phyloP scores from a whole-genome alignment of 768 basidiomycete species.

The Hygrophorus russula region DNA sequence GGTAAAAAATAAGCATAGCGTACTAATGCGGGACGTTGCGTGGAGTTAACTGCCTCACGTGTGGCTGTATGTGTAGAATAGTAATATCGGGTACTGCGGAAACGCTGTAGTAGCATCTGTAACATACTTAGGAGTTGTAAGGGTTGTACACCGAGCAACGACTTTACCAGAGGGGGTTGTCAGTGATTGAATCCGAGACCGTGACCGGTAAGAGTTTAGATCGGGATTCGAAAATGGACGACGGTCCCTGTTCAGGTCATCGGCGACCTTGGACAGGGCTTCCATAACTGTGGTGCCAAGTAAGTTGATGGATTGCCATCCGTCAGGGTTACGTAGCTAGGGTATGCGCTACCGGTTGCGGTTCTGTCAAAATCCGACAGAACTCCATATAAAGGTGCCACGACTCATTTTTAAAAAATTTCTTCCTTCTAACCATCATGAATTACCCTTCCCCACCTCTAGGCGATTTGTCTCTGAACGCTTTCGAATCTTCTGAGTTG shows the following conservation, averaged over 20 bases:
- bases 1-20: constrained; percentile 44
- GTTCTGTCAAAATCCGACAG: constrained; percentile 14
- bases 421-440: constrained; percentile 7
- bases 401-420: not conserved
- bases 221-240: no score
- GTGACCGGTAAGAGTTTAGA: no score
- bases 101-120: constrained; percentile 3
- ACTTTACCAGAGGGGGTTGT: no score
- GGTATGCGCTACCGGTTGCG: constrained; percentile 19
- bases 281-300: constrained; percentile 12
- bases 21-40: constrained; percentile 5
- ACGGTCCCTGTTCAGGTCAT: constrained; percentile 2
- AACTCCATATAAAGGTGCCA: constrained; percentile 19
- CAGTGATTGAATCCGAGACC: no score
- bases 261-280: constrained; percentile 8
- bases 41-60: not conserved
- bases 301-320: constrained; percentile 8
- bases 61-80: constrained; percentile 1
- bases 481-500: no score
- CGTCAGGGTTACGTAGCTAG: constrained; percentile 19
- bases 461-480: no score
- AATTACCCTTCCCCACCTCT: constrained; percentile 4
- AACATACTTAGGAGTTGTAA: no score
- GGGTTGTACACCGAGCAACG: no score
- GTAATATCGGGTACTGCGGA: constrained; percentile 10